Evolutionary conservation across 805 yeast species (phyloP).

Genomic region (Zygotorulaspora chibaensis): DNA sequence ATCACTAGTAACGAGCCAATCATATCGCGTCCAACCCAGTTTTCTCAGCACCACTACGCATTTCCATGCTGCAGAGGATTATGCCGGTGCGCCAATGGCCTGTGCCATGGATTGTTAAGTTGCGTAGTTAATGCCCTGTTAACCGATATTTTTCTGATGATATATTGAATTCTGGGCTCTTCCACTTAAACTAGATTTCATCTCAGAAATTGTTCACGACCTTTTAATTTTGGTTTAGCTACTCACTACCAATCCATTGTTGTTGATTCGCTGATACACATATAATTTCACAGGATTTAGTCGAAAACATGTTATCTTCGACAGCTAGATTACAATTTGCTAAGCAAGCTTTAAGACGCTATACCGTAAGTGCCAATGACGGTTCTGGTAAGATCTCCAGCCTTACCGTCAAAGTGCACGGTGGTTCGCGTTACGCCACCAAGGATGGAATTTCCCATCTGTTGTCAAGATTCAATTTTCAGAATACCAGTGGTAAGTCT

Average conservation of each 20-base stretch:
- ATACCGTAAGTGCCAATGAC: constrained; percentile 49
- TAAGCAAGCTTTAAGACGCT: constrained; percentile 34
- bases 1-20: background rate
- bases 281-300: background rate
- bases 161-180: too few relatives aligned
- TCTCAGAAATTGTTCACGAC: too few relatives aligned
- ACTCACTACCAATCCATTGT: too few relatives aligned
- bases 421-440: constrained; percentile 72
- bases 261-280: background rate
- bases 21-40: background rate
- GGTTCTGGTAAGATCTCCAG: constrained; percentile 66
- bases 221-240: too few relatives aligned
- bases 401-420: constrained; percentile 75
- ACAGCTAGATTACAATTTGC: constrained; percentile 23
- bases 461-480: constrained; percentile 76
- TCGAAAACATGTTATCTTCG: constrained; percentile 14
- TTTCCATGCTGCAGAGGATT: too few relatives aligned
- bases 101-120: background rate
- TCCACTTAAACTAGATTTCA: too few relatives aligned
- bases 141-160: background rate
- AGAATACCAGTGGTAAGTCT: constrained; percentile 75
- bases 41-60: background rate
- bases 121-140: background rate
- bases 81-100: background rate
- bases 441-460: constrained; percentile 83